These are phyloP conservation scores for Globisporangium mamillatum DNA, from an alignment of 352 stramenopile species.

Conservation along the genomic window DNA sequence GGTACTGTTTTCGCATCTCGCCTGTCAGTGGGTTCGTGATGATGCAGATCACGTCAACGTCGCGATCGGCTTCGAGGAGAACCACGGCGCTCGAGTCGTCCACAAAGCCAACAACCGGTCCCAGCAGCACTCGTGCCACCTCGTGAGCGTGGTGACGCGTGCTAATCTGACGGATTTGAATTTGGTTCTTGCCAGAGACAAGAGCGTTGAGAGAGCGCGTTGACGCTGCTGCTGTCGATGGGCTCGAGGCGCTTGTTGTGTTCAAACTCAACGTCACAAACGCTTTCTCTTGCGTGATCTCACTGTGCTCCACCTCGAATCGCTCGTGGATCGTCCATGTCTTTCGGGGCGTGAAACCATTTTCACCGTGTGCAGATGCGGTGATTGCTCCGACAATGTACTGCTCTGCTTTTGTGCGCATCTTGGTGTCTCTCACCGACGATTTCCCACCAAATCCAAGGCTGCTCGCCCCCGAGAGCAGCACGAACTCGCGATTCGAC, in stretches of 20 bases:
- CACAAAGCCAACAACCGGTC: conserved; percentile 72
- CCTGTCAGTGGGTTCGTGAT: conserved; percentile 50
- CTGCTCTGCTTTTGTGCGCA: conserved; percentile 44
- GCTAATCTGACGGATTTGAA: conserved; percentile 18
- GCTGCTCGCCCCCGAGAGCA: conserved; percentile 38
- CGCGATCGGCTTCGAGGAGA: conserved; percentile 63
- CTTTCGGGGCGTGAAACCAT: conserved; percentile 9
- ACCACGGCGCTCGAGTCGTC: conserved; percentile 52
- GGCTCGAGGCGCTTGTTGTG: conserved; percentile 33
- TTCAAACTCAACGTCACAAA: conserved; percentile 3
- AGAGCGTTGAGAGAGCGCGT: not conserved
- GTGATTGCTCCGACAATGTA: conserved; percentile 41
- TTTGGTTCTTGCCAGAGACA: not conserved
- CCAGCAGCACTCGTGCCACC: conserved; percentile 42
- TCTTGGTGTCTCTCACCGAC: conserved; percentile 38
- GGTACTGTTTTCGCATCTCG: conserved; percentile 39
- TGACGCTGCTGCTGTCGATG: conserved; percentile 13
- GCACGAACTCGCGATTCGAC: conserved; percentile 35
- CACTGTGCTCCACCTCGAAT: conserved; percentile 46
- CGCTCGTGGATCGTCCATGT: conserved; percentile 33
- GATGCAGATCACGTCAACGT: conserved; percentile 48
- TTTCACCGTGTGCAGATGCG: not conserved
- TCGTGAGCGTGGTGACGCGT: conserved; percentile 19
- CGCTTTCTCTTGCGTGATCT: conserved; percentile 14
- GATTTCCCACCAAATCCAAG: conserved; percentile 37